phyloP scores from a whole-genome alignment of 306 rosid genomes.

The Bauhinia variegata region DNA sequence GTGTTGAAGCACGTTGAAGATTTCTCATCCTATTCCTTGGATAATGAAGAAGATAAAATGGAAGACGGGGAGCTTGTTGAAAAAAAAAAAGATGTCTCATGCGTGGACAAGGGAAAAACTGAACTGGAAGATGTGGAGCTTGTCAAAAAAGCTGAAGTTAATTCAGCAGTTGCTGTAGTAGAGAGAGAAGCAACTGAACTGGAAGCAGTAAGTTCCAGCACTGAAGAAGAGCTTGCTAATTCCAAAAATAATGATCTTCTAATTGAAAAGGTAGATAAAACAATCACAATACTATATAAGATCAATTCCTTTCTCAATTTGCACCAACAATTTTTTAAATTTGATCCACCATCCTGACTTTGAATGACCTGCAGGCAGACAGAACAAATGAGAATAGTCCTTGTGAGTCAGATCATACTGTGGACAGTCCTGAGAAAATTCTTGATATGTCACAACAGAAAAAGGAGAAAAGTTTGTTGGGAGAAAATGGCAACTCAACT shows the following conservation, averaged over 20 bases:
- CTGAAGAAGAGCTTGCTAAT: constrained; percentile 4
- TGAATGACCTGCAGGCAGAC: constrained; percentile 17
- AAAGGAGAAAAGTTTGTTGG: constrained; percentile 29
- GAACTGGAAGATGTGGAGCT: constrained; percentile 21
- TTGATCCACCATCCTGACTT: constrained; percentile 31
- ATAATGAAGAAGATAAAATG: background rate
- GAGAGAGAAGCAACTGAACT: constrained; percentile 29
- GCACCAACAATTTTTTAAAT: background rate
- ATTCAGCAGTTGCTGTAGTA: constrained; percentile 5
- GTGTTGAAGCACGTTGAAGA: constrained; percentile 2
- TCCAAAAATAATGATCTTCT: constrained; percentile 9
- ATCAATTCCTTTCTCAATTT: background rate
- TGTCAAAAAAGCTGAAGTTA: constrained; percentile 17
- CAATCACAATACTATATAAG: background rate
- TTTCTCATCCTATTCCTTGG: background rate
- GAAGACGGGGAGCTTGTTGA: constrained; percentile 19
- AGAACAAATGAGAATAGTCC: constrained; percentile 29
- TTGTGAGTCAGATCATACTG: constrained; percentile 15
- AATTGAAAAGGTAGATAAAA: constrained; percentile 30
- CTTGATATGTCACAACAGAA: constrained; percentile 9
- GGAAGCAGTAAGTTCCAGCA: constrained; percentile 9
- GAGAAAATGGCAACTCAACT: constrained; percentile 8
- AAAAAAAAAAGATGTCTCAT: background rate
- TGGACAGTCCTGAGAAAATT: constrained; percentile 17
- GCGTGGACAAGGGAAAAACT: background rate